These are phyloP conservation scores for Aleurites moluccanus DNA, from an alignment of 441 rosid species.

Conservation along the genomic window DNA sequence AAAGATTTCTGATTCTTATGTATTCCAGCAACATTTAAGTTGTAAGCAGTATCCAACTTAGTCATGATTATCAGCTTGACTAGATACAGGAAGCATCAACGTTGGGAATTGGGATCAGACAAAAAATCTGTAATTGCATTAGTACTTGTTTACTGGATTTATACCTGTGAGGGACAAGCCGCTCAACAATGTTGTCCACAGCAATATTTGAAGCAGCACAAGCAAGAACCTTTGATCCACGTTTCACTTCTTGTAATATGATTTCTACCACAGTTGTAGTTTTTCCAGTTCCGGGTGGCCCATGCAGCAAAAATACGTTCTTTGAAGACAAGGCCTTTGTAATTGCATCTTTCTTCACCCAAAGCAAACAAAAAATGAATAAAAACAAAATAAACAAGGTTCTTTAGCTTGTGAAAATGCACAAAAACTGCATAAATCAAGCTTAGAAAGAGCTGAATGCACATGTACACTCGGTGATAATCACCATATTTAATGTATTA, in stretches of 20 bases:
- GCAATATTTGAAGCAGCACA: slow-evolving; percentile 99
- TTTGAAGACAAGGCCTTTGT: slow-evolving; percentile 85
- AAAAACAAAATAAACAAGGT: slow-evolving; percentile 10
- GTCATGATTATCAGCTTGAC: neutral
- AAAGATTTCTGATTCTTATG: slow-evolving; percentile 10
- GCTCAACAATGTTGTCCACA: slow-evolving; percentile 98
- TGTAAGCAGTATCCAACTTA: neutral
- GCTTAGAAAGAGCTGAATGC: neutral
- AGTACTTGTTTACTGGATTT: neutral
- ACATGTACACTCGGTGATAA: neutral
- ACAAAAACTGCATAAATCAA: slow-evolving; percentile 9
- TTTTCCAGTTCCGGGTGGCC: slow-evolving; percentile 99
- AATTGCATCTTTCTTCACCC: slow-evolving; percentile 79
- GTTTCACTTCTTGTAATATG: slow-evolving; percentile 89
- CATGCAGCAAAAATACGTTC: slow-evolving; percentile 84
- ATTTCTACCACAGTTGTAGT: slow-evolving; percentile 95
- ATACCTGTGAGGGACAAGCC: slow-evolving; percentile 88
- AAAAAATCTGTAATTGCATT: neutral
- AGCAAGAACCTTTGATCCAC: slow-evolving; percentile 91
- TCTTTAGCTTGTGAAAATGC: slow-evolving; percentile 23
- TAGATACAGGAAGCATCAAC: neutral
- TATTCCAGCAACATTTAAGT: slow-evolving; percentile 3
- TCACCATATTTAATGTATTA: neutral
- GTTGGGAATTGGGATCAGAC: neutral
- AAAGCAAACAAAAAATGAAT: slow-evolving; percentile 9